Evolutionary conservation across 768 basidiomycete species (phyloP).

Genomic region (Suillus placidus): DNA sequence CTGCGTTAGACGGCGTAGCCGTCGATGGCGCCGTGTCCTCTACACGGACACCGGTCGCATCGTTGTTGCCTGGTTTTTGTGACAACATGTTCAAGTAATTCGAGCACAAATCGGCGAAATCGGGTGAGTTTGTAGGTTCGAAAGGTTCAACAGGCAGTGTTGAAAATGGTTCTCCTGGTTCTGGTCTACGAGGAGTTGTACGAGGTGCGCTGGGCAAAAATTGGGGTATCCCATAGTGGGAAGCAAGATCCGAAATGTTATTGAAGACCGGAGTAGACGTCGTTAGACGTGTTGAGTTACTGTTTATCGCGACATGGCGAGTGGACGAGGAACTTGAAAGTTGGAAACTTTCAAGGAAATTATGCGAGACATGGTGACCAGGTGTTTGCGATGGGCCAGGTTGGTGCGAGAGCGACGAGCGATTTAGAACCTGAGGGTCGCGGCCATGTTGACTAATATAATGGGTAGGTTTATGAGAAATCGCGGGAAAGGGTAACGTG

Average conservation of each 20-base stretch:
- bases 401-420: conserved; percentile 42
- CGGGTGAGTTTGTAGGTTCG: conserved; percentile 29
- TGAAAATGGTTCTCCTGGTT: conserved; percentile 35
- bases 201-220: conserved; percentile 69
- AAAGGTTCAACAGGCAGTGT: conserved; percentile 28
- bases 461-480: conserved; percentile 47
- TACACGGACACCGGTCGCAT: conserved; percentile 36
- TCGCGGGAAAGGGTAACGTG: conserved; percentile 41
- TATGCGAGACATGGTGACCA: conserved; percentile 42
- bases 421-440: conserved; percentile 43
- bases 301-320: conserved; percentile 64
- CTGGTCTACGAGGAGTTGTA: conserved; percentile 49
- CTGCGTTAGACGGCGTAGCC: conserved; percentile 28
- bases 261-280: conserved; percentile 66
- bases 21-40: conserved; percentile 30
- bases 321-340: conserved; percentile 55
- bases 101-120: conserved; percentile 51
- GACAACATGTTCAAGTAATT: conserved; percentile 75
- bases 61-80: conserved; percentile 46
- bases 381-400: conserved; percentile 39
- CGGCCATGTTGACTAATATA: conserved; percentile 51
- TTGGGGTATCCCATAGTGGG: conserved; percentile 80
- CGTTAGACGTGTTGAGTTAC: conserved; percentile 59
- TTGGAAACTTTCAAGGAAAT: conserved; percentile 50
- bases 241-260: conserved; percentile 67